Conservation (phyloP, 2,329 filamentous ascomycete genomes). For the Moelleriella libera region DNA sequence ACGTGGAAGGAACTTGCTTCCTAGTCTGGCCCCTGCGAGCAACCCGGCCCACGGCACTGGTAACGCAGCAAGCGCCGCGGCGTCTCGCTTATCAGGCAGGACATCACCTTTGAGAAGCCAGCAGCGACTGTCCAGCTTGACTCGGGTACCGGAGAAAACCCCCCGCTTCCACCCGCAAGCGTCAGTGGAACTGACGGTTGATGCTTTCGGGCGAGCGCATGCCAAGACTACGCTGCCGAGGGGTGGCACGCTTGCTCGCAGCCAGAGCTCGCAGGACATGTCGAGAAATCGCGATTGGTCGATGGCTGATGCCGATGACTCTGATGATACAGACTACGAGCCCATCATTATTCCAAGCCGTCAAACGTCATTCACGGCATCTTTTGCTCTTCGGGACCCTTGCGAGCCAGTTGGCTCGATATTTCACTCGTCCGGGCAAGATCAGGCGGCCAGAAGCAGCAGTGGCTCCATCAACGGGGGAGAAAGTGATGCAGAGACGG, state of each 20-base stretch:
- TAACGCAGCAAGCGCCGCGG: conserved; percentile 18
- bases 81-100: conserved; percentile 28
- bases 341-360: conserved; percentile 51
- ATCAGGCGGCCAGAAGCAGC: conserved; percentile 34
- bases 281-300: conserved; percentile 22
- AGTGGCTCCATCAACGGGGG: conserved; percentile 24
- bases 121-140: conserved; percentile 34
- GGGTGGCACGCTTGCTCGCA: conserved; percentile 14
- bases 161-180: conserved; percentile 31
- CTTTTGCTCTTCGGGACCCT: conserved; percentile 43
- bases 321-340: conserved; percentile 49
- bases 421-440: conserved; percentile 31
- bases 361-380: conserved; percentile 35
- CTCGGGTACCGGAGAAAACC: conserved; percentile 41
- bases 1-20: conserved; percentile 23
- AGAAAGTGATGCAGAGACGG: conserved; percentile 47
- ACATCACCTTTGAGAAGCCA: conserved; percentile 38
- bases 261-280: conserved; percentile 15
- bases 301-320: conserved; percentile 34
- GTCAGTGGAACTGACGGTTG: conserved; percentile 49
- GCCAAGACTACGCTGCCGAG: conserved; percentile 35
- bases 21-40: conserved; percentile 32
- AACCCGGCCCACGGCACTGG: conserved; percentile 11
- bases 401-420: conserved; percentile 33
- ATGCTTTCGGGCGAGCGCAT: conserved; percentile 43